Conservation (phyloP, 2,329 filamentous ascomycete species). For the Trichoderma atrobrunneum region DNA sequence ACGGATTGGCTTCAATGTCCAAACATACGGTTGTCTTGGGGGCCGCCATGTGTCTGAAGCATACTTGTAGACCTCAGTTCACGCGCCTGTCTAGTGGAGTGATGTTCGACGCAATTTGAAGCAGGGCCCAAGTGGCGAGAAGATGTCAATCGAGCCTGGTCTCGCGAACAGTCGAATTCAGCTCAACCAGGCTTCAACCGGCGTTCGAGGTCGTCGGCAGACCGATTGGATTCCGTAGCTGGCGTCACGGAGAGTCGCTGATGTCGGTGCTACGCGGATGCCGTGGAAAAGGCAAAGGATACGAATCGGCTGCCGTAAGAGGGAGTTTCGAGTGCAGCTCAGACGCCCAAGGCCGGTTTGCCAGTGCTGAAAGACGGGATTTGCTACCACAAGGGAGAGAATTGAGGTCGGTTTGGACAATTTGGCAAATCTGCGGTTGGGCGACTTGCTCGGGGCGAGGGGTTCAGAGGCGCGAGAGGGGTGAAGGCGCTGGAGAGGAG, state of each 20-base stretch:
- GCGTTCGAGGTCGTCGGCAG: constrained; percentile 15
- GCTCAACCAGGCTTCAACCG: constrained; percentile 14
- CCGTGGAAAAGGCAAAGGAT: constrained; percentile 10
- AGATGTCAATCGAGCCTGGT: not conserved
- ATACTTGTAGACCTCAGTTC: constrained; percentile 37
- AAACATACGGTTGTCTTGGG: constrained; percentile 40
- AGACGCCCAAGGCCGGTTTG: not conserved
- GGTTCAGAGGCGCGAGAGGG: constrained; percentile 17
- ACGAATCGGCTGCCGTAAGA: not conserved
- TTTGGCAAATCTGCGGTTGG: constrained; percentile 19
- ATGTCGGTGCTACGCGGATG: constrained; percentile 15
- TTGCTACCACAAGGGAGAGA: constrained; percentile 12
- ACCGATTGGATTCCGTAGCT: not conserved
- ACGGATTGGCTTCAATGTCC: constrained; percentile 7
- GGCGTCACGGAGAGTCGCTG: not conserved
- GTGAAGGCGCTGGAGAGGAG: constrained; percentile 18
- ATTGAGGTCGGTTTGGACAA: constrained; percentile 19
- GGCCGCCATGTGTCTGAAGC: constrained; percentile 44
- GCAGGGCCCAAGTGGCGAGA: constrained; percentile 1
- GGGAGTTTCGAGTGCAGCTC: not conserved
- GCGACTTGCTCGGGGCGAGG: constrained; percentile 19
- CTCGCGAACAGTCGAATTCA: not conserved
- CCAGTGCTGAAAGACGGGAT: constrained; percentile 1
- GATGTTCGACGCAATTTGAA: constrained; percentile 13
- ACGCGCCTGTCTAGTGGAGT: constrained; percentile 19